Evolutionary conservation across 805 yeast genomes (phyloP).

Genomic region (Hanseniaspora lachancei): DNA sequence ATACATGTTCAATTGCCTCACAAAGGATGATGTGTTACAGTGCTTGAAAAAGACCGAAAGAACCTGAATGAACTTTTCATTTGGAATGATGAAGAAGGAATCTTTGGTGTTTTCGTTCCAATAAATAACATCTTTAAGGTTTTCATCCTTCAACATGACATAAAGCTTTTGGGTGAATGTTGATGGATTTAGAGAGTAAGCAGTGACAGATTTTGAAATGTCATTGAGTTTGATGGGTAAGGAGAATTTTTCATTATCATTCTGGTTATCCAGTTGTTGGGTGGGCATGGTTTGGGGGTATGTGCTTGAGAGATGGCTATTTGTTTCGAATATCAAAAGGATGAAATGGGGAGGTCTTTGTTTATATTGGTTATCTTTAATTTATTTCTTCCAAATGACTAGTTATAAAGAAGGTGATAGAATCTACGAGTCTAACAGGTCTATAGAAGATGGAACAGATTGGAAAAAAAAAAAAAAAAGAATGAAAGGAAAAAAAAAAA

Average conservation of each 20-base stretch:
- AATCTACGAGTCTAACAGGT: no score
- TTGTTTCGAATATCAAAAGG: no score
- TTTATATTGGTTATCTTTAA: no score
- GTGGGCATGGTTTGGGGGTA: no score
- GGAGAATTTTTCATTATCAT: not conserved
- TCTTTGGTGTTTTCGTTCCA: conserved; percentile 57
- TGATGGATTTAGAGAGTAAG: conserved; percentile 2
- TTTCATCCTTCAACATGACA: conserved; percentile 73
- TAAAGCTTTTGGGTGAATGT: conserved; percentile 79
- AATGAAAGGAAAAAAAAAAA: no score
- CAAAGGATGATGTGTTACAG: conserved; percentile 66
- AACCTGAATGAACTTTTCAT: conserved; percentile 74
- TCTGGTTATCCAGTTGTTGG: not conserved
- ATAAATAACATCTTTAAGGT: conserved; percentile 64
- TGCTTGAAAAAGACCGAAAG: conserved; percentile 57
- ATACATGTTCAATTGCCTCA: conserved; percentile 69
- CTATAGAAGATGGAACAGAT: no score
- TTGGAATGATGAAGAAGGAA: conserved; percentile 68
- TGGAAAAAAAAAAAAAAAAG: no score
- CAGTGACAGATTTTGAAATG: conserved; percentile 5
- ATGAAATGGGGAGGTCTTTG: no score
- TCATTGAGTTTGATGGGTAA: not conserved
- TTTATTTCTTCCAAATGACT: no score
- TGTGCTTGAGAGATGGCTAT: no score
- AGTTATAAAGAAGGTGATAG: no score